Conservation (phyloP, 2,329 filamentous ascomycete species). For the Venturia asperata region DNA sequence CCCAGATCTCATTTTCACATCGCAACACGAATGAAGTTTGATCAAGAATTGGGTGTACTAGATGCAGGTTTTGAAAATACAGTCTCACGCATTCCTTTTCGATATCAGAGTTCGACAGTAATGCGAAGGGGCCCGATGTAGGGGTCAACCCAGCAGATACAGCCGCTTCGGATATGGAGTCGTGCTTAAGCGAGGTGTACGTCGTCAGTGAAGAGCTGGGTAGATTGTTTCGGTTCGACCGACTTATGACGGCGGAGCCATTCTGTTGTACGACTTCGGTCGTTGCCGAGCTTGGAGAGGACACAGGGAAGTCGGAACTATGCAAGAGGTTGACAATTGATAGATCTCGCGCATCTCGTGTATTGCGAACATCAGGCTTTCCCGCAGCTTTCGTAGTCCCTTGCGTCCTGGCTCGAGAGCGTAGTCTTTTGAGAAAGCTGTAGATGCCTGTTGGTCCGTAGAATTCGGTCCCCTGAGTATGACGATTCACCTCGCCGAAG, state of each 20-base stretch:
- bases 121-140: slow-evolving; percentile 2
- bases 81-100: slow-evolving; percentile 24
- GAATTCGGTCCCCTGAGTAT: slow-evolving; percentile 22
- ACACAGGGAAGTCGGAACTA: slow-evolving; percentile 17
- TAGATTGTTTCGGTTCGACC: neutral
- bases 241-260: neutral
- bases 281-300: neutral
- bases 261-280: neutral
- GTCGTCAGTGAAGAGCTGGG: slow-evolving; percentile 14
- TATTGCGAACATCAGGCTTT: slow-evolving; percentile 8
- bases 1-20: slow-evolving; percentile 32
- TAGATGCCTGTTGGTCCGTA: slow-evolving; percentile 21
- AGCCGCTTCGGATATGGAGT: neutral
- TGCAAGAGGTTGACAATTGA: slow-evolving; percentile 20
- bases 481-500: slow-evolving; percentile 21
- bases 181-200: neutral
- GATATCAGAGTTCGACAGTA: slow-evolving; percentile 16
- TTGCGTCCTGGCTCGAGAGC: slow-evolving; percentile 18
- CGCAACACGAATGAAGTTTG: slow-evolving; percentile 39
- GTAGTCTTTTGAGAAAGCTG: slow-evolving; percentile 20
- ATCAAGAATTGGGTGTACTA: slow-evolving; percentile 43
- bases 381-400: neutral
- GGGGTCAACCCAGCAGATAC: neutral
- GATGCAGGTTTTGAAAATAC: slow-evolving; percentile 45
- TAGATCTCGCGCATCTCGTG: slow-evolving; percentile 11